A percentile compares a stretch with the other conserved stretches of the same genome.
phyloP scores from a whole-genome alignment of 345 rosid species.

The Acer saccharum region DNA sequence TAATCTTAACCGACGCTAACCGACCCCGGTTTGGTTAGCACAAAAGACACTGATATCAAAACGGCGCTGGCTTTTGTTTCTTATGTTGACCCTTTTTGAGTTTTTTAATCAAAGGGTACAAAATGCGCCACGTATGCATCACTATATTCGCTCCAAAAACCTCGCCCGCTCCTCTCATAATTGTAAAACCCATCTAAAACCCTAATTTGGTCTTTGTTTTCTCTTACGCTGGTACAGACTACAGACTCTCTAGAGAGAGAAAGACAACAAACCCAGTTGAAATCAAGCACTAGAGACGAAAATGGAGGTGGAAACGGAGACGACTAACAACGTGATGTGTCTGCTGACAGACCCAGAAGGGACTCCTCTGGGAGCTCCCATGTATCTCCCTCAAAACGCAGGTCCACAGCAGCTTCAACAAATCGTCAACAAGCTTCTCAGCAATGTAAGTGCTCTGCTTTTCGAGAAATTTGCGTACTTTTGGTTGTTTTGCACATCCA shows the following conservation, averaged over 20 bases:
- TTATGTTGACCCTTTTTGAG: neutral
- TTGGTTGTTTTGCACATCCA: neutral
- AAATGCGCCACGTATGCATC: neutral
- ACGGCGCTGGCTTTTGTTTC: neutral
- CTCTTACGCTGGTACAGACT: neutral
- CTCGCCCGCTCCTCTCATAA: neutral
- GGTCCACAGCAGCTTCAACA: conserved; percentile 83
- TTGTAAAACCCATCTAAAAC: neutral
- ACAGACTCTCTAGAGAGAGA: neutral
- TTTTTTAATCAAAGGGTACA: neutral
- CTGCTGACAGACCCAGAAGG: conserved; percentile 86
- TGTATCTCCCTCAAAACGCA: conserved; percentile 81
- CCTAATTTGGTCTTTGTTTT: neutral
- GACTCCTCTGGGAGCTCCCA: conserved; percentile 58
- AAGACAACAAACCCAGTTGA: neutral
- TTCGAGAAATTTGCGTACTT: neutral
- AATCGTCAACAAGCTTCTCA: conserved; percentile 82
- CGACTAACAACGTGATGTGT: conserved; percentile 72
- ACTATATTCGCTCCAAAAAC: neutral
- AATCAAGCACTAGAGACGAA: neutral
- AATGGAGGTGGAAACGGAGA: conserved; percentile 43
- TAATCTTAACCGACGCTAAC: neutral
- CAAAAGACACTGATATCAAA: no score
- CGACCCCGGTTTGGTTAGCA: neutral
- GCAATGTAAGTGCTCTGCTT: neutral